A percentile compares a stretch with the other conserved stretches of the same genome.
These are phyloP conservation scores for Trifolium fragiferum DNA, from an alignment of 306 rosid genomes.

Conservation along the genomic window DNA sequence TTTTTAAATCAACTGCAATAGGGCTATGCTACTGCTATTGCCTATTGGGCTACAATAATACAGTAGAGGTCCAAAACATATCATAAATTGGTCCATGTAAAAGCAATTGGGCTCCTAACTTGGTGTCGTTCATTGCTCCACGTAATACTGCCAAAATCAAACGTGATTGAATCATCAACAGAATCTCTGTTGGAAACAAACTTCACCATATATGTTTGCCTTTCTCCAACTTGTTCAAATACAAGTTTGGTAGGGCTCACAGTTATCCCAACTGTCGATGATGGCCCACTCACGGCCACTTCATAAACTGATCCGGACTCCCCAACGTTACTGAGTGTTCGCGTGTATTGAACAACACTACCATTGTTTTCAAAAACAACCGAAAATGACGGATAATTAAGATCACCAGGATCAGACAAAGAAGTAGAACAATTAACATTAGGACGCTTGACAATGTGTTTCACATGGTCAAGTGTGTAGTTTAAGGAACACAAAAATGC, in stretches of 20 bases:
- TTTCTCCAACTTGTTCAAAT: slow-evolving; percentile 68
- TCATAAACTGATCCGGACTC: slow-evolving; percentile 55
- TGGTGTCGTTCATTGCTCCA: slow-evolving; percentile 73
- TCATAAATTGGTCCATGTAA: slow-evolving; percentile 71
- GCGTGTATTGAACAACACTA: slow-evolving; percentile 70
- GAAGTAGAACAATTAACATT: slow-evolving; percentile 57
- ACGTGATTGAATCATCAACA: slow-evolving; percentile 27
- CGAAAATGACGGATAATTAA: slow-evolving; percentile 90
- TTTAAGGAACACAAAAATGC: slow-evolving; percentile 75
- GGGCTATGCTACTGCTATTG: neutral
- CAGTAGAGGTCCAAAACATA: neutral
- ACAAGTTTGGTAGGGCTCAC: slow-evolving; percentile 72
- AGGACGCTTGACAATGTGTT: slow-evolving; percentile 58
- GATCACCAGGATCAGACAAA: slow-evolving; percentile 71
- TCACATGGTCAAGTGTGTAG: slow-evolving; percentile 60
- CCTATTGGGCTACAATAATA: slow-evolving; percentile 19
- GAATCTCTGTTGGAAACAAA: slow-evolving; percentile 56
- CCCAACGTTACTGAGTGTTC: slow-evolving; percentile 75
- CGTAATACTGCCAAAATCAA: slow-evolving; percentile 69
- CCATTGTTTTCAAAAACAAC: slow-evolving; percentile 66
- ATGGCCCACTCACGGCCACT: slow-evolving; percentile 56
- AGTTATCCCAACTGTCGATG: slow-evolving; percentile 46
- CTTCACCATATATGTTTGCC: slow-evolving; percentile 63
- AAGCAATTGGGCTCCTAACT: slow-evolving; percentile 80
- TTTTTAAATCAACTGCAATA: neutral